Conservation (phyloP, 768 basidiomycete genomes). For the Kwoniella mangroviensis region DNA sequence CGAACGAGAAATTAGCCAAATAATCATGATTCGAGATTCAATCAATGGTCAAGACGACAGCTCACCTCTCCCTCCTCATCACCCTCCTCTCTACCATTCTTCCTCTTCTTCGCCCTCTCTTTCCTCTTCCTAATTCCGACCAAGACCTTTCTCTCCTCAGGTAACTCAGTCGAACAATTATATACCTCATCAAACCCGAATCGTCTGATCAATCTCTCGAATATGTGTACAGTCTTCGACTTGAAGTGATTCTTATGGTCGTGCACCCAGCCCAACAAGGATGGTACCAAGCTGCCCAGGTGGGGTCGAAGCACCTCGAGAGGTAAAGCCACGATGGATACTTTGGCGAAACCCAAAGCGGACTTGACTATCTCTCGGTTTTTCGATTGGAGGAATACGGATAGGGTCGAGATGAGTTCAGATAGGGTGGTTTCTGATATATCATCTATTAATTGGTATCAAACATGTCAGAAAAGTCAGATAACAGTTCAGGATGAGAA, state of each 20-base stretch:
- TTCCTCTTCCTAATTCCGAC: slow-evolving; percentile 95
- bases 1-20: slow-evolving; percentile 4
- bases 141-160: slow-evolving; percentile 81
- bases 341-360: slow-evolving; percentile 90
- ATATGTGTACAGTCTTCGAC: slow-evolving; percentile 91
- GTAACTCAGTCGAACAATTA: slow-evolving; percentile 65
- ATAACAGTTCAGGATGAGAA: slow-evolving; percentile 1
- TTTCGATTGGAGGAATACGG: slow-evolving; percentile 82
- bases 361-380: slow-evolving; percentile 99
- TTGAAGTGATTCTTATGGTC: slow-evolving; percentile 99
- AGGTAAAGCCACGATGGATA: slow-evolving; percentile 84
- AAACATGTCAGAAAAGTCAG: no score
- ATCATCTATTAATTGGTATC: slow-evolving; percentile 61
- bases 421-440: slow-evolving; percentile 73
- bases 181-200: slow-evolving; percentile 84
- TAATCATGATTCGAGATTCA: background rate
- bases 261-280: slow-evolving; percentile 87
- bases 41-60: slow-evolving; percentile 18
- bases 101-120: slow-evolving; percentile 89
- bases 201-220: slow-evolving; percentile 89
- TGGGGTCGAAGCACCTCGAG: slow-evolving; percentile 74
- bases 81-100: slow-evolving; percentile 62
- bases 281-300: slow-evolving; percentile 76
- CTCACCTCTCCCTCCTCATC: slow-evolving; percentile 62
- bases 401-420: slow-evolving; percentile 82